These are phyloP conservation scores for Fusarium ramigenum DNA, from an alignment of 2,329 filamentous ascomycete genomes.

Conservation along the genomic window DNA sequence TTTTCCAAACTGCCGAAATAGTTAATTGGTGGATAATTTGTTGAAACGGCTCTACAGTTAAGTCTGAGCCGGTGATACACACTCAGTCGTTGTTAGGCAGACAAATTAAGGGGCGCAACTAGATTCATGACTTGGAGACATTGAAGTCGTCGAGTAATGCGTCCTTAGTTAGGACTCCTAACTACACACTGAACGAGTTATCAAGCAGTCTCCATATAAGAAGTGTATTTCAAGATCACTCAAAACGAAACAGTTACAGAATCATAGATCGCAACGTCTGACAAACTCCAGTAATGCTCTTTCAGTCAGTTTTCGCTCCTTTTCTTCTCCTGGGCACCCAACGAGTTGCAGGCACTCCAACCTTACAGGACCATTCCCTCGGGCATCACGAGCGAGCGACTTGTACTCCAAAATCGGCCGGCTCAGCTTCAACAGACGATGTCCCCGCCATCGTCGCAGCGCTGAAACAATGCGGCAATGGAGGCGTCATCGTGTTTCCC, in stretches of 20 bases:
- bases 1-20: rapidly evolving
- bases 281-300: too few species aligned
- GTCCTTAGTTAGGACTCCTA: too few species aligned
- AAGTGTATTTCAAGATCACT: neutral
- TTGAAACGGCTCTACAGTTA: neutral
- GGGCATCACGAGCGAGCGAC: neutral
- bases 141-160: neutral
- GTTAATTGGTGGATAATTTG: neutral
- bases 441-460: neutral
- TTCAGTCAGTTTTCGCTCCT: neutral
- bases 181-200: too few species aligned
- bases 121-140: too few species aligned
- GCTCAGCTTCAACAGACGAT: neutral
- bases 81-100: neutral
- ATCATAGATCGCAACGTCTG: too few species aligned
- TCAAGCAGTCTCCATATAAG: too few species aligned
- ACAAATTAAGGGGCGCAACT: neutral
- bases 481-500: neutral
- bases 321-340: rapidly evolving
- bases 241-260: neutral
- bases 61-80: neutral
- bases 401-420: neutral
- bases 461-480: neutral
- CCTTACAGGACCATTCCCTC: neutral
- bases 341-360: neutral